Base-by-base conservation (phyloP, 2,329 filamentous ascomycete genomes). In the Cladobotryum protrusum region DNA sequence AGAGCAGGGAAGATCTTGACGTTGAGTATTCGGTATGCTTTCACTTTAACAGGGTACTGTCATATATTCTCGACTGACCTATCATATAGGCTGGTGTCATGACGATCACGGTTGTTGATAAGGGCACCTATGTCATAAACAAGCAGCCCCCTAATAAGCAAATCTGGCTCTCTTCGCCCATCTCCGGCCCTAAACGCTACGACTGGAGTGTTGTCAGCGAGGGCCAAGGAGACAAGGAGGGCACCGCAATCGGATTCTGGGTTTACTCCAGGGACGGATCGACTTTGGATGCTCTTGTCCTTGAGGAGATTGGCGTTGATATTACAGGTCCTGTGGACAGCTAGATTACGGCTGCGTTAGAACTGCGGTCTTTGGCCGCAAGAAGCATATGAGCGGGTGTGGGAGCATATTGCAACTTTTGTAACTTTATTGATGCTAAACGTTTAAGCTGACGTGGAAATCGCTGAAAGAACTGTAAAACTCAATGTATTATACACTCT, bases 61-160 rank as follows among this genome's bases (percentile, higher is more conserved):
- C 24, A 9, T 29, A 9, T 29, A 29, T 41, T 32, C 45, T n/a
- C 12, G 13, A 24, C 9, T 9, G 43, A 20, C 5, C 18, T 36
- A 42, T 36, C 32, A 5, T 35, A 36, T 60, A 96, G 91, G 81
- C 89, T 48, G 92, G 93, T 49, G 90, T 97, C 49, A 77, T 97
- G 59, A 90, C 84, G 55, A 76, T 97, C 61, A 76, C 73, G 6
- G 81, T 88, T 59, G 81, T 82, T 1, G 73, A 77, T 12, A 74
- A 82, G 45, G 90, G 91, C 54, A 92, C 82, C 29, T 99, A 95
- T 65, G 88, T 99, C 53, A 79, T 99, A 72, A 99, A 99, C 80
- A 99, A 99, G 71, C 93, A 99, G 69, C 93, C 93, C 0, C 90
- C 92, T 17, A 97, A 96, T 76, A 93, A 90, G 75, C 93, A 87